These are phyloP conservation scores for Gossypium schwendimanii DNA, from an alignment of 441 rosid genomes.

Conservation along the genomic window DNA sequence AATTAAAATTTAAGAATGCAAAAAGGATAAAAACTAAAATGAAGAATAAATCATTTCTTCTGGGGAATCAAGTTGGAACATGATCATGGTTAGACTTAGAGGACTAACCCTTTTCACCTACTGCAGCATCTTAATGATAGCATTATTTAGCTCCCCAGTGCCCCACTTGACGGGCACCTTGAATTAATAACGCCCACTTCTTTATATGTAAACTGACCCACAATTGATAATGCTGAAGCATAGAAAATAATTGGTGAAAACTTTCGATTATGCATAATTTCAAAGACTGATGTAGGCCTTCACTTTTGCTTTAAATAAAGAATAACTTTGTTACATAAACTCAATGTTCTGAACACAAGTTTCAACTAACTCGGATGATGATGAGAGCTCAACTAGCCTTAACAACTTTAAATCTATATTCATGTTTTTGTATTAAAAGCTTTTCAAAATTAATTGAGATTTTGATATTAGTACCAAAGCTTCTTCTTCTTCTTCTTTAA, in stretches of 20 bases:
- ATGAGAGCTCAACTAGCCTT: not conserved
- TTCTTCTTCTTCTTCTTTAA: too few relatives aligned
- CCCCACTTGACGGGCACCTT: not conserved
- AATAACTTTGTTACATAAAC: not conserved
- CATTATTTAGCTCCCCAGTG: not conserved
- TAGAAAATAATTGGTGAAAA: not conserved
- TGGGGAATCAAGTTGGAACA: conserved; percentile 13
- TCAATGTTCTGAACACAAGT: not conserved
- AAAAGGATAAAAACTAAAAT: too few relatives aligned
- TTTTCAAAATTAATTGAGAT: too few relatives aligned
- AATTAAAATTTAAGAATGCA: too few relatives aligned
- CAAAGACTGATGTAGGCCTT: not conserved
- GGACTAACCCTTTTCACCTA: not conserved
- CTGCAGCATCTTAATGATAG: not conserved
- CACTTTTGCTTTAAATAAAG: not conserved
- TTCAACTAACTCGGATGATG: not conserved
- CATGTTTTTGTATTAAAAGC: not conserved
- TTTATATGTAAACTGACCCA: not conserved
- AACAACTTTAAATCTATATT: not conserved
- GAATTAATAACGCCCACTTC: not conserved
- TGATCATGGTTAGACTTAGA: not conserved
- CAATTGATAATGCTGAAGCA: not conserved
- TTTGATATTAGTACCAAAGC: too few relatives aligned
- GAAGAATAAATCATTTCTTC: too few relatives aligned
- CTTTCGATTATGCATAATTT: too few relatives aligned